Percentiles rank a stretch among this genome's conserved stretches.
Evolutionary conservation across 768 basidiomycete species (phyloP).

Genomic region (Amanita polypyramis): DNA sequence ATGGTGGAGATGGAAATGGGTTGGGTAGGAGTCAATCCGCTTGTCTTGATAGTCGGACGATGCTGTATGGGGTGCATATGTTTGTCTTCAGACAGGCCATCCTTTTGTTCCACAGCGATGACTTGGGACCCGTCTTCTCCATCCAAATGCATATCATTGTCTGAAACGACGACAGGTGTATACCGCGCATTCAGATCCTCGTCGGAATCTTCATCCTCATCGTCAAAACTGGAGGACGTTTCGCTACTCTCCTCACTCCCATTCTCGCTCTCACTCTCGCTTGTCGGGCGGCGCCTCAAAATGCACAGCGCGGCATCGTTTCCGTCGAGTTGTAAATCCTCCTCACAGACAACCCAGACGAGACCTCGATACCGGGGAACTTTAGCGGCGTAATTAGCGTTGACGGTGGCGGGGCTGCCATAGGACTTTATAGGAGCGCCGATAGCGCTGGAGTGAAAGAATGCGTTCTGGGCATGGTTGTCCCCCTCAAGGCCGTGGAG

Average conservation of each 20-base stretch:
- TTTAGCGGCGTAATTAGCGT: conserved; percentile 14
- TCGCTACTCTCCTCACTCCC: conserved; percentile 17
- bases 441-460: conserved; percentile 45
- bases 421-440: conserved; percentile 12
- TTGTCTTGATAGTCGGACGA: conserved; percentile 15
- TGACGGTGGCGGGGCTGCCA: conserved; percentile 8
- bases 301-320: conserved; percentile 23
- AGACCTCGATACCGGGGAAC: conserved; percentile 56
- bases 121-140: conserved; percentile 9
- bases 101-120: conserved; percentile 18
- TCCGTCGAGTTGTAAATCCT: conserved; percentile 37
- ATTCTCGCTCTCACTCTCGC: conserved; percentile 13
- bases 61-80: conserved; percentile 50
- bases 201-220: conserved; percentile 17
- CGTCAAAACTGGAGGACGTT: conserved; percentile 15
- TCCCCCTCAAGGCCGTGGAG: conserved; percentile 79
- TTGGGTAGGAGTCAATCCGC: neutral
- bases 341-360: conserved; percentile 75
- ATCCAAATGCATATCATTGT: conserved; percentile 11
- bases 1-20: conserved; percentile 9
- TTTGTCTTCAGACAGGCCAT: conserved; percentile 19
- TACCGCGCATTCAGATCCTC: conserved; percentile 6
- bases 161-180: conserved; percentile 2
- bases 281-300: conserved; percentile 7
- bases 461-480: conserved; percentile 69